Evolutionary conservation across 1,139 yeast genomes (phyloP).

Genomic region (Saccharomycopsis hybrid): DNA sequence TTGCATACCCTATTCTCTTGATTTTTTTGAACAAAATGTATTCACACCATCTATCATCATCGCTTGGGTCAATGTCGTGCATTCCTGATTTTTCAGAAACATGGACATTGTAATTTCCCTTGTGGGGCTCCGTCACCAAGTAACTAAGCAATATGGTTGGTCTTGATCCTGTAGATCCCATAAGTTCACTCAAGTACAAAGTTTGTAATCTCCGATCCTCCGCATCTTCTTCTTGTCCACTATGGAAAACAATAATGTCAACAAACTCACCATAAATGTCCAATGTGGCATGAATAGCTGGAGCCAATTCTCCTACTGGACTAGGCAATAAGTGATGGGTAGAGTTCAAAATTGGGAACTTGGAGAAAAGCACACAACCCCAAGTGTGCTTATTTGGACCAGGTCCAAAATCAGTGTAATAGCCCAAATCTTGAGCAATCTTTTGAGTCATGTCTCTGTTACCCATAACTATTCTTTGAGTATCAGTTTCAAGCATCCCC

Average conservation of each 20-base stretch:
- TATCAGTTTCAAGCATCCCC: slow-evolving; percentile 87
- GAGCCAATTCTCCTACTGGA: slow-evolving; percentile 97
- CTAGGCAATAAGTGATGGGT: slow-evolving; percentile 89
- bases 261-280: slow-evolving; percentile 80
- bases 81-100: slow-evolving; percentile 79
- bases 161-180: slow-evolving; percentile 62
- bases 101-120: slow-evolving; percentile 88
- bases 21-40: slow-evolving; percentile 83
- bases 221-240: slow-evolving; percentile 96
- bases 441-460: slow-evolving; percentile 89
- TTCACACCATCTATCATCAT: slow-evolving; percentile 99
- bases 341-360: slow-evolving; percentile 86
- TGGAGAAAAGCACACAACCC: slow-evolving; percentile 91
- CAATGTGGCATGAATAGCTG: slow-evolving; percentile 93
- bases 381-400: slow-evolving; percentile 98
- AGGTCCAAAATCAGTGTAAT: slow-evolving; percentile 96
- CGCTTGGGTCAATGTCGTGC: slow-evolving; percentile 89
- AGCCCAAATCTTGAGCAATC: slow-evolving; percentile 85
- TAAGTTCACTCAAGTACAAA: slow-evolving; percentile 64
- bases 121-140: slow-evolving; percentile 76
- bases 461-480: slow-evolving; percentile 91
- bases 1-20: slow-evolving; percentile 87
- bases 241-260: slow-evolving; percentile 94
- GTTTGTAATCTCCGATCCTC: slow-evolving; percentile 90
- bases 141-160: slow-evolving; percentile 85